Base-by-base conservation (phyloP, 257 asterid species). In the Solanum phureja region DNA sequence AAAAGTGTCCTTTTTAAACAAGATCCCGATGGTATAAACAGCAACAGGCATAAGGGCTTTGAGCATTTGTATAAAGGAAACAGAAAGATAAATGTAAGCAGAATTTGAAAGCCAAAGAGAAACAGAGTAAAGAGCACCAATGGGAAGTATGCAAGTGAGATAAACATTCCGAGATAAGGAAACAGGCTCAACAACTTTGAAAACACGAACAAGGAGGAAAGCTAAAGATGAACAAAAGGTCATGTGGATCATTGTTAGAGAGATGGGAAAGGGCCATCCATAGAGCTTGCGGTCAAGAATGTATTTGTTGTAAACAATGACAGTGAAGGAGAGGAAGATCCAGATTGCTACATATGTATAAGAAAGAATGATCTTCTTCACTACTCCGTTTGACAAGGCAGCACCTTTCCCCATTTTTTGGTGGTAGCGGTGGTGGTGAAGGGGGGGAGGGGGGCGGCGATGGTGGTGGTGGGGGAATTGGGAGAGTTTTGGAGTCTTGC, bases 201-300 rank as follows among this genome's bases (percentile, higher is more conserved):
- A 73, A 21, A 87, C 83, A 24, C 91, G 89, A n/a, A 86, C 89
- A 42, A 87, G 87, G 7, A 86, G 56, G 46, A 86, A 89, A 4
- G 89, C 89, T 73, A 89, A 72, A 3, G 86, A 49, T 5, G 91
- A 81, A 12, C 89, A 89, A 38, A 89, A 89, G 19, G 86, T 11
- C 91, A 86, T 89, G 42, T 89, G 91, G 82, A 89, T 89, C 87
- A 89, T 86, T 9, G 91, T 86, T 12, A 89, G 91, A 60, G 91
- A 89, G 56, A 89, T 86, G 1, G 89, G 89, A 76, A 46, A 89
- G 0, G 89, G 91, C 89, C 91, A 89, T 33, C 87, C 85, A 42
- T 89, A 89, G 85, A 89, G 88, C 46, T 89, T 87, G 0, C 77
- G 76, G 76, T 89, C 91, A 40, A 89, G 86, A 75, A 89, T 89